Percentiles rank a stretch among this genome's conserved stretches.
phyloP scores from a whole-genome alignment of 2,329 filamentous ascomycete species.

The Penicillium sp. region DNA sequence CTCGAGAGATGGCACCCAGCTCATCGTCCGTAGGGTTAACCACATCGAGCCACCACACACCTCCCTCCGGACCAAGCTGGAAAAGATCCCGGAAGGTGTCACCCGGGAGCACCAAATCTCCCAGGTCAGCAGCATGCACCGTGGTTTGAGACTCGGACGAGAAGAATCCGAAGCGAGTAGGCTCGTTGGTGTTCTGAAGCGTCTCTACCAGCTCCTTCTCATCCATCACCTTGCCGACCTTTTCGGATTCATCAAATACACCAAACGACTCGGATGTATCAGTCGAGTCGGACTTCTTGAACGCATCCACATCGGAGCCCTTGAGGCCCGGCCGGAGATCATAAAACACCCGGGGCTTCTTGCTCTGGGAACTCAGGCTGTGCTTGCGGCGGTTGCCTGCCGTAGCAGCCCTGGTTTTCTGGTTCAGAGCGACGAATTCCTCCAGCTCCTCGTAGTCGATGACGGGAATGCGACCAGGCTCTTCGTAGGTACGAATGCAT shows the following conservation, averaged over 20 bases:
- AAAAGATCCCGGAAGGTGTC: constrained; percentile 89
- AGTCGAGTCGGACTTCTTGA: constrained; percentile 31
- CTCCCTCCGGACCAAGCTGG: constrained; percentile 62
- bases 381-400: constrained; percentile 34
- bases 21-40: constrained; percentile 86
- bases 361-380: constrained; percentile 49
- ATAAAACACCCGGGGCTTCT: constrained; percentile 54
- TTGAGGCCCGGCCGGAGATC: constrained; percentile 52
- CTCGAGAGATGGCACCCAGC: constrained; percentile 79
- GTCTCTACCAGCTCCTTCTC: constrained; percentile 34
- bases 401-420: constrained; percentile 44
- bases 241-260: constrained; percentile 22
- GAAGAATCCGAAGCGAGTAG: constrained; percentile 92
- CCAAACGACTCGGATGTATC: constrained; percentile 25
- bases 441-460: constrained; percentile 60
- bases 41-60: constrained; percentile 99
- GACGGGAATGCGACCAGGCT: neutral
- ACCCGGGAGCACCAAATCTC: constrained; percentile 80
- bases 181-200: constrained; percentile 50
- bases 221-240: constrained; percentile 33
- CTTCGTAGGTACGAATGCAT: constrained; percentile 66
- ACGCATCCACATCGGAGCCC: constrained; percentile 33
- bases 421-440: constrained; percentile 70
- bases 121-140: constrained; percentile 83
- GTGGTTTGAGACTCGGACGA: constrained; percentile 92